Evolutionary conservation across 2,329 filamentous ascomycete species (phyloP), one percentile per base, ranked within the genome.

Genomic region (Peltaster fructicola): DNA sequence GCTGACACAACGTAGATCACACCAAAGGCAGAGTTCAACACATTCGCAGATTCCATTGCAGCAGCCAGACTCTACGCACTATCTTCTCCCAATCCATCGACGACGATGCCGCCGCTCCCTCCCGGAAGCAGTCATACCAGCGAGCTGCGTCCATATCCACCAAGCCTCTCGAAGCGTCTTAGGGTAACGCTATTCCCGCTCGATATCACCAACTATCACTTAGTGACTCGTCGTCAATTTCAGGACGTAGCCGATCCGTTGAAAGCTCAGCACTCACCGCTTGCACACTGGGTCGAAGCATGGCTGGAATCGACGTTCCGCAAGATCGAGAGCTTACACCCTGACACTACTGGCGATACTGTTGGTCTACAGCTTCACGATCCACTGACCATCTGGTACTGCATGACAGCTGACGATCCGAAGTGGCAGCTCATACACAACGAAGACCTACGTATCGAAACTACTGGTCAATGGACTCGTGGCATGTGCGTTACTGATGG

Each of bases 11-110:
- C 54, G 32, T 50, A 62, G 57, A 65, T 73, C 36, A 73, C 67
- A 0, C 85, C 88, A 2, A 68, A 75, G 8, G 81, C 79, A 34
- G 88, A 98, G 50, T 98, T 98, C 65, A 98, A 98, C 58, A 77
- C 76, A 29, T 91, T 81, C 44, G 84, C 88, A 30, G 90, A 98
- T 34, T 50, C 51, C 23, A 41, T 59, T 25, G 58, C 59, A 15
- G 52, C 56, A 6, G 59, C 59, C 1, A 48, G 57, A 20, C 41
- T 63, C 16, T 61, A 59, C 28, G 57, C 59, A 2, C 45, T 63
- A 8, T 58, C 57, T n/a, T 56, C 52, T 7, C 53, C 48, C 3
- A 69, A 57, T 16, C 88, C 88, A 1, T 53, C 62, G 8, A 76
- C 73, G 3, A 93, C 82, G 4, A 78, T 93, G 64, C 82, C 88